Conservation (phyloP, 257 asterid genomes). For the Ilex asprella region DNA sequence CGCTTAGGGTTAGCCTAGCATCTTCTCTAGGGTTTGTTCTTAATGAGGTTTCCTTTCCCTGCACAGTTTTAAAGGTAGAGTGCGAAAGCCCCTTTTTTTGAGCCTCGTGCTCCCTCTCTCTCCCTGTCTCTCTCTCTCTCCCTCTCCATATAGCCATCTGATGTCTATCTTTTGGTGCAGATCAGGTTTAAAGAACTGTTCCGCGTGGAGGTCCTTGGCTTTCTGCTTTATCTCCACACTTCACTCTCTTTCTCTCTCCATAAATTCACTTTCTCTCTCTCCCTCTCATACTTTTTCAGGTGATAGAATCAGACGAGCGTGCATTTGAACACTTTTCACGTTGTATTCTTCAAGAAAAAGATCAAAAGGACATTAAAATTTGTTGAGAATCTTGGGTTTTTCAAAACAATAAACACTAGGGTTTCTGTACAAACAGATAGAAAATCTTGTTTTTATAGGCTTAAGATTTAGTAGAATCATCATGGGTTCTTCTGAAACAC, state of each 20-base stretch:
- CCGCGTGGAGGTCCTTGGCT: slow-evolving; percentile 4
- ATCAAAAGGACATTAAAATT: background rate
- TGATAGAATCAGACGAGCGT: slow-evolving; percentile 11
- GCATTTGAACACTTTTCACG: slow-evolving; percentile 12
- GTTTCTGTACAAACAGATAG: background rate
- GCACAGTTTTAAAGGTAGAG: slow-evolving; percentile 9
- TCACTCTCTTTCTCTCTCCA: background rate
- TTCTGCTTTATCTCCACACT: background rate
- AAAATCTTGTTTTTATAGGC: slow-evolving; percentile 2
- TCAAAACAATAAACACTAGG: background rate
- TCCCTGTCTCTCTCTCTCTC: no score
- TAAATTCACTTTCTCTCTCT: no score
- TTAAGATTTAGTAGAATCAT: slow-evolving; percentile 4
- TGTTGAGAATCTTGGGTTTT: slow-evolving; percentile 8
- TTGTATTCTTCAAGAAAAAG: background rate
- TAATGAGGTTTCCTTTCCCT: slow-evolving; percentile 3
- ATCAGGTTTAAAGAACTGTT: background rate
- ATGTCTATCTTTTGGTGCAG: no score
- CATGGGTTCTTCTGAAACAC: background rate
- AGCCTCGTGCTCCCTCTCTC: slow-evolving; percentile 9
- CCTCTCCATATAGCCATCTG: no score
- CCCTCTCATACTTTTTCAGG: slow-evolving; percentile 16
- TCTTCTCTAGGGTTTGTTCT: slow-evolving; percentile 3
- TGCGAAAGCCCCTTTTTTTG: slow-evolving; percentile 3
- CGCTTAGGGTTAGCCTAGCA: background rate